These are phyloP conservation scores for Sphagnum magellanicum DNA, from an alignment of 228 moss, liverwort and hornwort genomes.

Conservation along the genomic window DNA sequence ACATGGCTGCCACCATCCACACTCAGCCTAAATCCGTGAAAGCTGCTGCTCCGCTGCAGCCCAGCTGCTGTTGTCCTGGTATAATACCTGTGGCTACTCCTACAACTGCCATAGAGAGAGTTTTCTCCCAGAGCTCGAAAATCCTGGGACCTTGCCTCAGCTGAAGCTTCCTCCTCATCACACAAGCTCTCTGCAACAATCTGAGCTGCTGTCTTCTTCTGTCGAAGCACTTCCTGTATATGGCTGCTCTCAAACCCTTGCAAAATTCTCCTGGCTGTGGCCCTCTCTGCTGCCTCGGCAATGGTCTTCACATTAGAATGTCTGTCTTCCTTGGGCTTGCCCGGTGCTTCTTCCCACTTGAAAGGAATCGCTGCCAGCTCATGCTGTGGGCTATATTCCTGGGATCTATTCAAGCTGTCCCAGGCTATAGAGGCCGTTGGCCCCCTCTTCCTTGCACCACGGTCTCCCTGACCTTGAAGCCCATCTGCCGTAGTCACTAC, in stretches of 20 bases:
- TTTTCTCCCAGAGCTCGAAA: neutral
- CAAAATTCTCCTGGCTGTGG: constrained; percentile 28
- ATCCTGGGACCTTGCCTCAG: neutral
- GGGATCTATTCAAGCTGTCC: constrained; percentile 51
- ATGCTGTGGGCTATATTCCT: constrained; percentile 41
- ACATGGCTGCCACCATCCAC: constrained; percentile 17
- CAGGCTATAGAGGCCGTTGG: constrained; percentile 60
- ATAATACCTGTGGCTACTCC: constrained; percentile 39
- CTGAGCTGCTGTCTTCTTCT: neutral
- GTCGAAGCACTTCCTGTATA: neutral
- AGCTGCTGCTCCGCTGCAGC: constrained; percentile 21
- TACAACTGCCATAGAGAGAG: constrained; percentile 27
- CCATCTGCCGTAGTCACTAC: too few species aligned
- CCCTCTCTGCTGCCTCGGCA: constrained; percentile 36
- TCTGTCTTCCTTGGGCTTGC: constrained; percentile 20
- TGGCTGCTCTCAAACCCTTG: neutral
- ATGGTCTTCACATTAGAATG: neutral
- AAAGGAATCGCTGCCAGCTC: constrained; percentile 50
- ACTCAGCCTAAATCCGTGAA: constrained; percentile 5
- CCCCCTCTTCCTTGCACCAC: constrained; percentile 15
- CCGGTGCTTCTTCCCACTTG: constrained; percentile 53
- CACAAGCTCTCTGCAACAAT: neutral
- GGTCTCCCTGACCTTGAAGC: neutral
- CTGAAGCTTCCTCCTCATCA: neutral
- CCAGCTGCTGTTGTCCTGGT: constrained; percentile 8